Base-by-base conservation (phyloP, 345 rosid genomes). In the Punica granatum region DNA sequence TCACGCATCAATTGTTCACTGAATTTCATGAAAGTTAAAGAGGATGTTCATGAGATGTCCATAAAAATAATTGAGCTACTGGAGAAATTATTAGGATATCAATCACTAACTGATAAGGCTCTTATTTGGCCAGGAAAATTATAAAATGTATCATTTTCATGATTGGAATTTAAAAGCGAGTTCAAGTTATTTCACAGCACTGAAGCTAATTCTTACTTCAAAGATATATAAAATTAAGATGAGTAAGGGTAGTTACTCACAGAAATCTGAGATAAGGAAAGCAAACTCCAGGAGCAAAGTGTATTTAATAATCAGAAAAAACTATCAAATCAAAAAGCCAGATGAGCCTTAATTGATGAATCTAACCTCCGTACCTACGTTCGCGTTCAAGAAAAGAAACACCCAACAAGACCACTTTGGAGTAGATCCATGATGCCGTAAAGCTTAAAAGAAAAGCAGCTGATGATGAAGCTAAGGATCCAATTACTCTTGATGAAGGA, bases 351-450 rank as follows among this genome's bases (percentile, higher is more conserved):
- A 14, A 3, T 11, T n/a, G 46, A 34, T 60, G 31, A 63, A 35
- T 68, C 25, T 31, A 26, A 30, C 18, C 32, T 53, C 46, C 79
- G 66, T 92, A 86, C 98, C 98, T 90, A 18, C 71, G 86, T 76
- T 81, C 89, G 60, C 56, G 81, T 80, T 93, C 98, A 69, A 90
- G 91, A 80, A 84, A 87, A 60, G 97, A 90, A 78, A 87, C 65
- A 78, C 98, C 98, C 48, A 93, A 78, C 67, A 84, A 74, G 68
- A 86, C 77, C 73, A 93, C 87, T 80, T 93, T 90, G 33, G 98
- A 90, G 82, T 85, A 89, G 37, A 90, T 88, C 94, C 90, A 90
- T 36, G 88, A 76, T 56, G 88, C 84, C 30, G 91, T 83, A 76
- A 89, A 93, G 84, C 80, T 67, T 33, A 78, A 73, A 68, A 60